Conservation (phyloP, 2,329 filamentous ascomycete species). For the Diaporthe sp. region DNA sequence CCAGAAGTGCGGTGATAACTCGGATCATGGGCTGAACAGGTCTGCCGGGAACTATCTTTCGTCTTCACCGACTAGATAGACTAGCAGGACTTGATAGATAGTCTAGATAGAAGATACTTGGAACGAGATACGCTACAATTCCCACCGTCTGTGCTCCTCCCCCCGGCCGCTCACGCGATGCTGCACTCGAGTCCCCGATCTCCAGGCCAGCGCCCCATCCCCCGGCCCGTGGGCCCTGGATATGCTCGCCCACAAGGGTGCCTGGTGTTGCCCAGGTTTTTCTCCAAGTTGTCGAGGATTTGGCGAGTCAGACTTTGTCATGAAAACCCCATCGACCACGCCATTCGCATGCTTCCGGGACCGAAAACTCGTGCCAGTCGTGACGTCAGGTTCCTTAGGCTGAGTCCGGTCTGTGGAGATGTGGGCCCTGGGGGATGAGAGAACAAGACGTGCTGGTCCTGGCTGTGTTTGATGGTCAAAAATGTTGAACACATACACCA, state of each 20-base stretch:
- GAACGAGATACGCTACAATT: neutral
- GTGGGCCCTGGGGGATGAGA: neutral
- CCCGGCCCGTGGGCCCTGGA: neutral
- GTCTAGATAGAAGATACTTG: neutral
- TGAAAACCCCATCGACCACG: slow-evolving; percentile 24
- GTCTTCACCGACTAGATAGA: slow-evolving; percentile 11
- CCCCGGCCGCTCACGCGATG: neutral
- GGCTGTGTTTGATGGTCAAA: neutral
- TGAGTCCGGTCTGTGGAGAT: slow-evolving; percentile 11
- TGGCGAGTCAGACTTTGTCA: slow-evolving; percentile 24
- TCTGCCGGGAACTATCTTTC: neutral
- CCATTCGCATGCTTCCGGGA: slow-evolving; percentile 15
- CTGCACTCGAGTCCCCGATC: slow-evolving; percentile 12
- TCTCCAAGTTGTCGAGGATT: neutral
- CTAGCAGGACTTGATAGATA: neutral
- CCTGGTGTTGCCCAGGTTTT: neutral
- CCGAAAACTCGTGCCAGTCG: neutral
- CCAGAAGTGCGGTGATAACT: neutral
- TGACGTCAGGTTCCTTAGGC: slow-evolving; percentile 20
- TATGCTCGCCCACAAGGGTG: slow-evolving; percentile 13
- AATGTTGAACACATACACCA: neutral
- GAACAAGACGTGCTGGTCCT: neutral
- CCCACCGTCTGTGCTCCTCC: neutral
- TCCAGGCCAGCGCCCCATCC: slow-evolving; percentile 4
- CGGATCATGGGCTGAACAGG: neutral